These are phyloP conservation scores for Populus pruinosa DNA, from an alignment of 345 rosid genomes.

Conservation along the genomic window DNA sequence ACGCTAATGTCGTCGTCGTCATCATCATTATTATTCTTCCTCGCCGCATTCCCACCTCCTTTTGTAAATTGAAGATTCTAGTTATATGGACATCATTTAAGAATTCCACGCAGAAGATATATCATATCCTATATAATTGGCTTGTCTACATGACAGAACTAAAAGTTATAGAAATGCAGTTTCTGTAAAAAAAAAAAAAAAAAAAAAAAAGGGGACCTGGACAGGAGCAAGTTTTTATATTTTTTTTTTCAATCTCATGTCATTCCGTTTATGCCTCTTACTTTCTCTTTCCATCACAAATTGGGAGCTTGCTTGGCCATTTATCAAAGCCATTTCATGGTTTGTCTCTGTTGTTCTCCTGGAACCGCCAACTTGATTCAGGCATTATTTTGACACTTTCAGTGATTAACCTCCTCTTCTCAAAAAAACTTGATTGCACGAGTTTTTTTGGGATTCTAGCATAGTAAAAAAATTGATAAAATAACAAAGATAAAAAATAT, in stretches of 20 bases:
- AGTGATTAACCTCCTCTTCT: conserved; percentile 1
- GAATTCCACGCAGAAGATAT: neutral
- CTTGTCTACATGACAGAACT: neutral
- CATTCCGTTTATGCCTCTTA: neutral
- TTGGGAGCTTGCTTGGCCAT: neutral
- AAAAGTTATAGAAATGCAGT: neutral
- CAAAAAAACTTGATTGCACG: neutral
- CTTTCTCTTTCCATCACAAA: neutral
- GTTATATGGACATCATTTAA: neutral
- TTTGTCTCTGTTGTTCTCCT: conserved; percentile 6
- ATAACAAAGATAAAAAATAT: too few species aligned
- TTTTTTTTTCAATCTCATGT: neutral
- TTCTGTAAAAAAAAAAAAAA: neutral
- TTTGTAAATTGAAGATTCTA: neutral
- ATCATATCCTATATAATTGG: neutral
- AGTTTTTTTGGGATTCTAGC: too few species aligned
- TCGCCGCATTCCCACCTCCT: neutral
- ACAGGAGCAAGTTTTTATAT: neutral
- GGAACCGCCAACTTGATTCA: conserved; percentile 8
- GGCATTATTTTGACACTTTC: conserved; percentile 18
- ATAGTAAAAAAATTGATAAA: too few species aligned
- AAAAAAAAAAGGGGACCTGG: neutral
- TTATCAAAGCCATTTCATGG: neutral
- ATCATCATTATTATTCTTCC: neutral
- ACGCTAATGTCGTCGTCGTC: neutral